A percentile compares a stretch with the other conserved stretches of the same genome.
Evolutionary conservation across 345 rosid species (phyloP).

Genomic region (Eucalyptus victrix): DNA sequence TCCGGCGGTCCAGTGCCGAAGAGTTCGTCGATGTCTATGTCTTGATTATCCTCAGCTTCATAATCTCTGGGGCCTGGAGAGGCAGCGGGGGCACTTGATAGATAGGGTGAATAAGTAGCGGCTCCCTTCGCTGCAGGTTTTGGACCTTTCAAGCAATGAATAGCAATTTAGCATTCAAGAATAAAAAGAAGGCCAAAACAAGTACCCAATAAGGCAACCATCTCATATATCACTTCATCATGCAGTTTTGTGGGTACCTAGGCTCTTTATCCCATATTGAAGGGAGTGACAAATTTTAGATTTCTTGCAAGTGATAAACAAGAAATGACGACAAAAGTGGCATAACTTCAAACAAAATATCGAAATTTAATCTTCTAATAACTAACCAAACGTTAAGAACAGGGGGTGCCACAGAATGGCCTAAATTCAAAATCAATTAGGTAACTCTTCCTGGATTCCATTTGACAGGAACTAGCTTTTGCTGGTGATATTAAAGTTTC

Average conservation of each 20-base stretch:
- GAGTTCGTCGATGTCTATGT: conserved; percentile 42
- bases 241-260: not conserved
- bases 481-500: not conserved
- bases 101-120: conserved; percentile 17
- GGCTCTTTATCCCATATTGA: not conserved
- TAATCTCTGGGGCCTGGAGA: conserved; percentile 34
- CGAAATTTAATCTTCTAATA: not conserved
- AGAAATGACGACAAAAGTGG: not conserved
- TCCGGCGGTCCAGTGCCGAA: conserved; percentile 51
- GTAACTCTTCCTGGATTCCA: not conserved
- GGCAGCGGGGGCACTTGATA: conserved; percentile 5
- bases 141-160: conserved; percentile 4
- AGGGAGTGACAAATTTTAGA: not conserved
- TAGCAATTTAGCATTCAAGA: not conserved
- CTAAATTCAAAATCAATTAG: not conserved
- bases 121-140: conserved; percentile 13
- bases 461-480: not conserved
- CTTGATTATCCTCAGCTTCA: conserved; percentile 61
- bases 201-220: not conserved
- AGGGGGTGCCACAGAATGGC: not conserved
- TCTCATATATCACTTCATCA: not conserved
- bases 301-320: not conserved
- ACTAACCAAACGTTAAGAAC: not conserved
- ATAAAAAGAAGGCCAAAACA: not conserved
- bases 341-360: not conserved